Conservation (phyloP, 1,284 basidiomycete species). For the Sparassis latifolia region DNA sequence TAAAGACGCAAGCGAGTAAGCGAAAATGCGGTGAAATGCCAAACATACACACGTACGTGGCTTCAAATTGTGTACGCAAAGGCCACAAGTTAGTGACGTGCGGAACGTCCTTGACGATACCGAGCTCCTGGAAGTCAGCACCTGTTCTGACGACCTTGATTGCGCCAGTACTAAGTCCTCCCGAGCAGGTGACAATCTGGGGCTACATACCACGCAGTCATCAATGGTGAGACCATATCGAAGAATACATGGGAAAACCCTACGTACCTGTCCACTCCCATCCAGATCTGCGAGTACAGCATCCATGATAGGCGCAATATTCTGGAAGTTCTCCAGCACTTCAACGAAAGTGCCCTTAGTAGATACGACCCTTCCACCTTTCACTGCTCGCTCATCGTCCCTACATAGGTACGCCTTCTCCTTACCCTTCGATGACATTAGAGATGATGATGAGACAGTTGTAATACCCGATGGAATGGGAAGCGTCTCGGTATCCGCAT, state of each 20-base stretch:
- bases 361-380: slow-evolving; percentile 42
- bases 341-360: slow-evolving; percentile 47
- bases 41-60: slow-evolving; percentile 36
- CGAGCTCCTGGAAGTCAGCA: slow-evolving; percentile 72
- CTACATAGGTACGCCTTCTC: slow-evolving; percentile 13
- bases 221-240: not conserved
- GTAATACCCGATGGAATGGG: slow-evolving; percentile 42
- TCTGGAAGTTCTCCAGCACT: slow-evolving; percentile 63
- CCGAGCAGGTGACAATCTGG: slow-evolving; percentile 87
- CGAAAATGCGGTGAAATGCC: not conserved
- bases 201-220: slow-evolving; percentile 28
- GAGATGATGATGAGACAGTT: slow-evolving; percentile 29
- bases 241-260: not conserved
- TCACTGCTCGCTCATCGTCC: slow-evolving; percentile 11
- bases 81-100: slow-evolving; percentile 63
- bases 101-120: slow-evolving; percentile 53
- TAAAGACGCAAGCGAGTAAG: slow-evolving; percentile 11
- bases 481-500: slow-evolving; percentile 39
- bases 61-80: slow-evolving; percentile 42
- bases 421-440: slow-evolving; percentile 14
- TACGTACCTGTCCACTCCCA: slow-evolving; percentile 64
- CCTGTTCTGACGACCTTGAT: slow-evolving; percentile 82
- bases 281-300: slow-evolving; percentile 75
- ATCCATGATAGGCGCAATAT: slow-evolving; percentile 87
- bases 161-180: slow-evolving; percentile 75